phyloP scores from a whole-genome alignment of 2,329 filamentous ascomycete genomes.

The Aspergillus awamori region DNA sequence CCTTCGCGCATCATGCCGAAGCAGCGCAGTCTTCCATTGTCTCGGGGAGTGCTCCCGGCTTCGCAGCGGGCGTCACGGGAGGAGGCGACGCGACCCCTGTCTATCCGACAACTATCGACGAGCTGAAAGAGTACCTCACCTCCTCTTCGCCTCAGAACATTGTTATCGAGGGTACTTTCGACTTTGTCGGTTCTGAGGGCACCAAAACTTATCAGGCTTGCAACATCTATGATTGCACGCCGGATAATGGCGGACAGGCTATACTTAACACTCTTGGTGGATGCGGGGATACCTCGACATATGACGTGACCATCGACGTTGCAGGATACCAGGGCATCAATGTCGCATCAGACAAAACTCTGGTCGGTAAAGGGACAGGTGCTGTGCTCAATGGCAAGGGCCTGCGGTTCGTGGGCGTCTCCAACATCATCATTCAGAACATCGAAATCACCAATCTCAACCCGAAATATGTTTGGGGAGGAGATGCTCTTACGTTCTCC shows the following conservation, averaged over 20 bases:
- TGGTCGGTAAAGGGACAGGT: constrained; percentile 56
- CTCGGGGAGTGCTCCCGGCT: constrained; percentile 45
- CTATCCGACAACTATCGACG: constrained; percentile 55
- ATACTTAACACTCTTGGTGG: too few relatives aligned
- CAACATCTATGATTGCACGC: too few relatives aligned
- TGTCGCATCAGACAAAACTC: constrained; percentile 59
- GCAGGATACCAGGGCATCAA: constrained; percentile 54
- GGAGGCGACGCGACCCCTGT: constrained; percentile 58
- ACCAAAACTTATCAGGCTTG: background rate
- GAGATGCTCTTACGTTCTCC: constrained; percentile 59
- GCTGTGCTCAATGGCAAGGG: constrained; percentile 63
- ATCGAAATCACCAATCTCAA: constrained; percentile 51
- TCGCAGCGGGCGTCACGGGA: constrained; percentile 59
- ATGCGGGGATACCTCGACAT: too few relatives aligned
- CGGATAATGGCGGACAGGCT: too few relatives aligned
- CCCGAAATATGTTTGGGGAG: constrained; percentile 61
- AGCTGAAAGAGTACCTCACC: constrained; percentile 62
- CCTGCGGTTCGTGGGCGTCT: constrained; percentile 49
- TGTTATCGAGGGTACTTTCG: constrained; percentile 37
- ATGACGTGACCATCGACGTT: constrained; percentile 46
- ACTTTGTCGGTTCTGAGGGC: background rate
- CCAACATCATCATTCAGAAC: constrained; percentile 60
- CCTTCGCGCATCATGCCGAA: too few relatives aligned
- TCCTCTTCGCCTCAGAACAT: constrained; percentile 60
- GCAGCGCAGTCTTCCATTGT: constrained; percentile 13